phyloP scores from a whole-genome alignment of 805 yeast species.

The Teunomyces lycoperdinae region DNA sequence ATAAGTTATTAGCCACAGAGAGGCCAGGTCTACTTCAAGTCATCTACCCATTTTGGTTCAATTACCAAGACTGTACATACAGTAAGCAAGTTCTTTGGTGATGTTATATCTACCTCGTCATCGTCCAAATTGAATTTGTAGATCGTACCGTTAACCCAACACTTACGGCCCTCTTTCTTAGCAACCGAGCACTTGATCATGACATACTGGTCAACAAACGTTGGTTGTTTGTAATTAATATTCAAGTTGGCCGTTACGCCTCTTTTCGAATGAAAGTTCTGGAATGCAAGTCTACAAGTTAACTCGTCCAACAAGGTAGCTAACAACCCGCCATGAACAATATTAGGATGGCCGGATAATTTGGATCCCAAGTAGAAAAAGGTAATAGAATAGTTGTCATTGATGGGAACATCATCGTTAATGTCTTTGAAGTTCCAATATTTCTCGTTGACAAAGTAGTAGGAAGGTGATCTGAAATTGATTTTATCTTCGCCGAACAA shows the following conservation, averaged over 20 bases:
- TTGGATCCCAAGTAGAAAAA: slow-evolving; percentile 38
- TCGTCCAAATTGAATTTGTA: slow-evolving; percentile 21
- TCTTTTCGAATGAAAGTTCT: slow-evolving; percentile 35
- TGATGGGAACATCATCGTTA: slow-evolving; percentile 10
- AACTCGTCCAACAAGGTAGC: slow-evolving; percentile 44
- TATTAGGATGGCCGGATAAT: slow-evolving; percentile 39
- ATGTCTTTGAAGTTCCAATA: slow-evolving; percentile 26
- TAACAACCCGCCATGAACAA: slow-evolving; percentile 43
- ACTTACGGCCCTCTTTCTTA: slow-evolving; percentile 37
- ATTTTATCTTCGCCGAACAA: slow-evolving; percentile 35
- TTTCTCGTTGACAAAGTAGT: slow-evolving; percentile 33
- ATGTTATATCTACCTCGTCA: slow-evolving; percentile 17
- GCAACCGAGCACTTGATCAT: slow-evolving; percentile 32
- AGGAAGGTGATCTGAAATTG: slow-evolving; percentile 28
- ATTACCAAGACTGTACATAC: slow-evolving; percentile 40
- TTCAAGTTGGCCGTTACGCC: slow-evolving; percentile 46
- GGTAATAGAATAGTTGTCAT: slow-evolving; percentile 32
- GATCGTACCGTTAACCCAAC: slow-evolving; percentile 36
- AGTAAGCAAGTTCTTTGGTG: slow-evolving; percentile 23
- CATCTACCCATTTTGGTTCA: slow-evolving; percentile 40
- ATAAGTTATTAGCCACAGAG: neutral
- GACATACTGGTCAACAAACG: slow-evolving; percentile 28
- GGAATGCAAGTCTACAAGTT: slow-evolving; percentile 42
- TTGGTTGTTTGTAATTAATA: slow-evolving; percentile 37
- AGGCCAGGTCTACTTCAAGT: slow-evolving; percentile 13